phyloP scores from a whole-genome alignment of 2,329 filamentous ascomycete genomes.

The Aspergillus tanneri region DNA sequence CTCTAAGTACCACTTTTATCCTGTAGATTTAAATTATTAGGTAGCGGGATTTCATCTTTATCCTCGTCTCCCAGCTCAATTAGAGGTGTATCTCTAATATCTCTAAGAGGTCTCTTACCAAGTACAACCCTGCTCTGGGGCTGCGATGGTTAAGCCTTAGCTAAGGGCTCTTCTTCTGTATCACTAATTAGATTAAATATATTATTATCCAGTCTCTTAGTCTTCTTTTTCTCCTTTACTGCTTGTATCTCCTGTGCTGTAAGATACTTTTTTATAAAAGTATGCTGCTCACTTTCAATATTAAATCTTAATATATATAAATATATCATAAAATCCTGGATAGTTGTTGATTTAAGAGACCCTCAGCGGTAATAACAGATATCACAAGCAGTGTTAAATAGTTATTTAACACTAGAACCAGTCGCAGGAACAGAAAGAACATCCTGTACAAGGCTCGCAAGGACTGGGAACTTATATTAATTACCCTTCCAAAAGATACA shows the following conservation, averaged over 20 bases:
- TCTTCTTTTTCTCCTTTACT: background rate
- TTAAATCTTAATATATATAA: background rate
- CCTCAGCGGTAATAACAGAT: background rate
- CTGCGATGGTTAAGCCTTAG: background rate
- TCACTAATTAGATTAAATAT: background rate
- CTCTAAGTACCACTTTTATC: conserved; percentile 2
- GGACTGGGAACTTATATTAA: background rate
- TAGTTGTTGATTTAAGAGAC: background rate
- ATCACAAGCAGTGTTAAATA: background rate
- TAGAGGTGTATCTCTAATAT: background rate
- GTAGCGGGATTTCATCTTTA: conserved; percentile 1
- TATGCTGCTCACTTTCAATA: background rate
- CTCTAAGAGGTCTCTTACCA: background rate
- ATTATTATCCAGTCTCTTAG: background rate
- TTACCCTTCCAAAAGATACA: background rate
- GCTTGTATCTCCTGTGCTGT: background rate
- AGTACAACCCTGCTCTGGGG: background rate
- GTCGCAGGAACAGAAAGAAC: background rate
- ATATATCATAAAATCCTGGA: background rate
- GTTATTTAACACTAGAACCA: background rate
- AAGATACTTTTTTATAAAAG: background rate
- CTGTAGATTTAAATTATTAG: conserved; percentile 1
- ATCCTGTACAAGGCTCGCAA: background rate
- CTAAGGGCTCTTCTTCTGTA: background rate
- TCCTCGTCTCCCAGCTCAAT: too few species aligned